A percentile compares a stretch with the other conserved stretches of the same genome.
phyloP scores from a whole-genome alignment of 179 eudicot species.

The Camellia oleifera region DNA sequence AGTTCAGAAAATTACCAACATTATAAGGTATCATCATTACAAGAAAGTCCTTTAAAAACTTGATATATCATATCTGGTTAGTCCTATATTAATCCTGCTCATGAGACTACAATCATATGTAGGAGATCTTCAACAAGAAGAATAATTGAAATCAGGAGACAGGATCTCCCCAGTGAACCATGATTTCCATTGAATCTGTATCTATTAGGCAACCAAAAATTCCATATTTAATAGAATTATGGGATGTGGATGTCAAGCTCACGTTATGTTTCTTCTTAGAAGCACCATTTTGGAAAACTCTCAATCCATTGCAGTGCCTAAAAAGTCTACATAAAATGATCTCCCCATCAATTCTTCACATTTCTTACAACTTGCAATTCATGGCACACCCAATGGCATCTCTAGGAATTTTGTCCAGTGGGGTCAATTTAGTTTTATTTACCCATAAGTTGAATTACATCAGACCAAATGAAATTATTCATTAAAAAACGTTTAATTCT shows the following conservation, averaged over 20 bases:
- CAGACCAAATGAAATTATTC: too few species aligned
- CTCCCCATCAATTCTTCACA: not conserved
- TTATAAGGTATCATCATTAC: not conserved
- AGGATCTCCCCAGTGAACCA: not conserved
- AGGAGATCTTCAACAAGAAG: not conserved
- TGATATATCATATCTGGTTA: not conserved
- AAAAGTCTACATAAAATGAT: not conserved
- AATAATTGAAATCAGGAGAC: not conserved
- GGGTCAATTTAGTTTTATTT: too few species aligned
- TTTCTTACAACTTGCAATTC: not conserved
- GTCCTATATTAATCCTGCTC: not conserved
- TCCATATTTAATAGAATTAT: not conserved
- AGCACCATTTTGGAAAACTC: slow-evolving; percentile 4
- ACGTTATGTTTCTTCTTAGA: not conserved
- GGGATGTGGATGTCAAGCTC: not conserved
- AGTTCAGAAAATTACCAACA: not conserved
- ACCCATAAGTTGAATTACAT: too few species aligned
- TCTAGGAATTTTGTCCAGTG: too few species aligned
- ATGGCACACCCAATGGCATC: not conserved
- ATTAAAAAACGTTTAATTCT: too few species aligned
- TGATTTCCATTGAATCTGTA: not conserved
- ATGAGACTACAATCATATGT: not conserved
- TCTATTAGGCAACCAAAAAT: not conserved
- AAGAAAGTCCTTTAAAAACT: not conserved
- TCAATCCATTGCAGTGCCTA: not conserved